Percentiles rank a stretch among this genome's conserved stretches.
These are phyloP conservation scores for Paspalum vaginatum DNA, from an alignment of 176 grass and related monocot genomes.

Conservation along the genomic window DNA sequence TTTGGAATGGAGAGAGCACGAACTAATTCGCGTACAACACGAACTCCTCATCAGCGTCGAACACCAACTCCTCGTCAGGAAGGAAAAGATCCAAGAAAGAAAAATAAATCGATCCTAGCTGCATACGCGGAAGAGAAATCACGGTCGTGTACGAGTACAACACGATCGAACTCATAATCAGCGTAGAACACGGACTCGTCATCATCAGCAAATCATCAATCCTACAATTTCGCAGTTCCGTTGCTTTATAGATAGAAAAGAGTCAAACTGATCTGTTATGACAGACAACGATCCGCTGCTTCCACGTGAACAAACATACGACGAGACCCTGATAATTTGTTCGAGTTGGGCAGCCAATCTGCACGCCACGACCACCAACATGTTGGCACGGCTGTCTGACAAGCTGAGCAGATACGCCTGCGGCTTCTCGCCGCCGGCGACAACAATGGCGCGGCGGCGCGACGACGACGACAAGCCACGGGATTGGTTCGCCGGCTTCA, in stretches of 20 bases:
- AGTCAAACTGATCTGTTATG: not conserved
- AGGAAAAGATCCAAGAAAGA: too few species aligned
- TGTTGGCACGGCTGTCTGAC: not conserved
- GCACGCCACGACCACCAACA: not conserved
- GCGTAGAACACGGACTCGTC: too few species aligned
- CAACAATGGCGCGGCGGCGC: not conserved
- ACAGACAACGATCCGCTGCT: not conserved
- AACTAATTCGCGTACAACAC: too few species aligned
- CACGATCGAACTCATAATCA: too few species aligned
- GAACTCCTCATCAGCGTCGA: too few species aligned
- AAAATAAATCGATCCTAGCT: too few species aligned
- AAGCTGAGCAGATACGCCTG: constrained; percentile 15
- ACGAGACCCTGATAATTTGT: not conserved
- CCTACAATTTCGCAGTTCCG: not conserved
- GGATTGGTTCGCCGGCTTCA: not conserved
- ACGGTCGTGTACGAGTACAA: too few species aligned
- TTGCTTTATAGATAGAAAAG: not conserved
- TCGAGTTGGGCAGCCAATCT: not conserved
- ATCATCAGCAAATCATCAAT: not conserved
- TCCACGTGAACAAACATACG: not conserved
- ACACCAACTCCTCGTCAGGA: too few species aligned
- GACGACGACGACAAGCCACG: not conserved
- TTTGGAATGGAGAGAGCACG: too few species aligned
- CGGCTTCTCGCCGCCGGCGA: not conserved
- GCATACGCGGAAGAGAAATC: too few species aligned